Conservation (phyloP, 2,329 filamentous ascomycete species). For the Podosphaera fusca region DNA sequence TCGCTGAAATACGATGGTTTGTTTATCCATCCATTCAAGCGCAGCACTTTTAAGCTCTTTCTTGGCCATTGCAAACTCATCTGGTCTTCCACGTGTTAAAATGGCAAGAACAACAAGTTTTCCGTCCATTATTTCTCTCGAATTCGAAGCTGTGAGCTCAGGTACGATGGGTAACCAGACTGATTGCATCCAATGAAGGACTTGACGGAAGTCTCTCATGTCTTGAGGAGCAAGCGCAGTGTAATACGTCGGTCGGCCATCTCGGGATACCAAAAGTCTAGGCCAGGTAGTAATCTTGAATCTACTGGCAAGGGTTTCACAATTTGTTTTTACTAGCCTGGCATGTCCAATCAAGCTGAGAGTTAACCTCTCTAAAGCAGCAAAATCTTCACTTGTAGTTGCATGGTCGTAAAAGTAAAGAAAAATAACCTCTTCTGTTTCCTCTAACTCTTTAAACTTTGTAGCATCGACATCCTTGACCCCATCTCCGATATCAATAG, state of each 20-base stretch:
- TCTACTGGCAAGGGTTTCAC: conserved; percentile 47
- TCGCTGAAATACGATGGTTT: conserved; percentile 73
- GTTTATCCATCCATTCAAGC: conserved; percentile 94
- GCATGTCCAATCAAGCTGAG: conserved; percentile 78
- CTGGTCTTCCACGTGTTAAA: conserved; percentile 54
- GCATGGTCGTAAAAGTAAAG: conserved; percentile 95
- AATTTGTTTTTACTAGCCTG: conserved; percentile 77
- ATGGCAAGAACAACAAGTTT: conserved; percentile 89
- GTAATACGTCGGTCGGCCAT: conserved; percentile 79
- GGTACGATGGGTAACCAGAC: conserved; percentile 94
- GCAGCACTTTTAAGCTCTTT: conserved; percentile 90
- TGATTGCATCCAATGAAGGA: conserved; percentile 82
- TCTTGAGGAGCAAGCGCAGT: conserved; percentile 67
- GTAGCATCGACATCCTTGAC: conserved; percentile 61
- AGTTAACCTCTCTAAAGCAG: conserved; percentile 64
- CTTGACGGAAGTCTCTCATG: conserved; percentile 66
- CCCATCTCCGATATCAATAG: conserved; percentile 51
- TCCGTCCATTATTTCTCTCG: conserved; percentile 81
- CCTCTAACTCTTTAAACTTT: conserved; percentile 59
- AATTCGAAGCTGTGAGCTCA: conserved; percentile 76
- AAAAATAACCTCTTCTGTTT: conserved; percentile 89
- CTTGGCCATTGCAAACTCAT: conserved; percentile 55
- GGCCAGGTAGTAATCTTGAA: conserved; percentile 97
- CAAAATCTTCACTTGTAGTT: conserved; percentile 78
- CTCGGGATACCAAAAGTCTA: conserved; percentile 69